Evolutionary conservation across 2,329 filamentous ascomycete species (phyloP).

Genomic region (Bertia moriformis): DNA sequence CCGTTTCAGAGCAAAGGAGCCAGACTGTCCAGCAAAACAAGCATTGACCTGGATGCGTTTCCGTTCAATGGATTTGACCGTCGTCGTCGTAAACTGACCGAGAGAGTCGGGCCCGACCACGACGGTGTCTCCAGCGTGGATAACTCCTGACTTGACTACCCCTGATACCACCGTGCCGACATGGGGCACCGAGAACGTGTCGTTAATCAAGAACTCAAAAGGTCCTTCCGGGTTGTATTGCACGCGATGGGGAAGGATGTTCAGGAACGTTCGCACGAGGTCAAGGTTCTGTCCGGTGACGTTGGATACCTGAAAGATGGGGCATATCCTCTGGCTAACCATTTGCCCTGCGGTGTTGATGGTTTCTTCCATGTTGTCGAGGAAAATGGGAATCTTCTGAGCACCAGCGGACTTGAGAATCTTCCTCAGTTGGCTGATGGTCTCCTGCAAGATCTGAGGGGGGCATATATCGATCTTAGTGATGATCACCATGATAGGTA

Average conservation of each 20-base stretch:
- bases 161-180: conserved; percentile 92
- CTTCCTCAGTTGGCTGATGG: conserved; percentile 75
- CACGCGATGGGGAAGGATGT: conserved; percentile 86
- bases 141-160: conserved; percentile 73
- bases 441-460: conserved; percentile 86
- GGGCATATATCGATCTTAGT: conserved; percentile 99
- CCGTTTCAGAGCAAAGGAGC: conserved; percentile 78
- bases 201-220: conserved; percentile 91
- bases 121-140: conserved; percentile 81
- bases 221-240: conserved; percentile 78
- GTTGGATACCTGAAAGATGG: conserved; percentile 95
- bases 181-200: conserved; percentile 95
- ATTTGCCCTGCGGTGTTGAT: conserved; percentile 94
- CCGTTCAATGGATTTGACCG: conserved; percentile 81
- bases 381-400: conserved; percentile 88
- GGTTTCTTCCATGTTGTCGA: conserved; percentile 80
- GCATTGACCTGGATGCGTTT: conserved; percentile 82
- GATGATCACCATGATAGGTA: conserved; percentile 92
- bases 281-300: conserved; percentile 87
- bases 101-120: conserved; percentile 81
- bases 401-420: conserved; percentile 90
- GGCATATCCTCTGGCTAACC: conserved; percentile 86
- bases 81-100: conserved; percentile 76
- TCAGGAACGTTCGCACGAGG: conserved; percentile 80
- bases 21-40: conserved; percentile 81